These are phyloP conservation scores for Malus asiatica DNA, from an alignment of 306 rosid species.

Conservation along the genomic window DNA sequence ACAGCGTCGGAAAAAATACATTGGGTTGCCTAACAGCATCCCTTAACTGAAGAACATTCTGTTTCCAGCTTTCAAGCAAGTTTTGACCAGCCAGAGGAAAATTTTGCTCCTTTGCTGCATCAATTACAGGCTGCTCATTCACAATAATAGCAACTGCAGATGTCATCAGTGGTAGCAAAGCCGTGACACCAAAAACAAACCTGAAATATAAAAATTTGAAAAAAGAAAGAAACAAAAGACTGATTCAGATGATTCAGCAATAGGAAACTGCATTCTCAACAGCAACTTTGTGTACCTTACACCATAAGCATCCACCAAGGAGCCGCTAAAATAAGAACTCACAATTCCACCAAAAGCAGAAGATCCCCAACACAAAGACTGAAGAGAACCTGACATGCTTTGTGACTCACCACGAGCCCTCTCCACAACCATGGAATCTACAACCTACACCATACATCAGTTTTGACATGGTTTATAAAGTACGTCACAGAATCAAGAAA, in stretches of 20 bases:
- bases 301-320: conserved; percentile 73
- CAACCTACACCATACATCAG: conserved; percentile 67
- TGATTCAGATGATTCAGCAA: not conserved
- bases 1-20: conserved; percentile 78
- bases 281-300: conserved; percentile 55
- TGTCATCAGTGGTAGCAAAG: conserved; percentile 80
- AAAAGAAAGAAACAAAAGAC: not conserved
- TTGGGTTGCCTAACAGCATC: conserved; percentile 62
- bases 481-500: not conserved
- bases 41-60: conserved; percentile 65
- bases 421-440: conserved; percentile 99
- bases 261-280: conserved; percentile 11
- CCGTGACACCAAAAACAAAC: conserved; percentile 94
- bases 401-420: conserved; percentile 99
- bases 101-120: conserved; percentile 36
- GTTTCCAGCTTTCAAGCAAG: conserved; percentile 65
- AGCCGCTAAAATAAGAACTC: conserved; percentile 93
- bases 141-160: conserved; percentile 95
- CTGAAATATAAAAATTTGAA: conserved; percentile 36
- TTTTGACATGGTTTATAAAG: not conserved
- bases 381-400: conserved; percentile 94
- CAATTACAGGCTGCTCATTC: conserved; percentile 55
- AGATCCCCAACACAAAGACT: conserved; percentile 98
- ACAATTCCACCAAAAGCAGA: conserved; percentile 96
- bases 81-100: conserved; percentile 29